Conservation (phyloP, 495 filamentous ascomycete species). For the Talaromyces adpressus region DNA sequence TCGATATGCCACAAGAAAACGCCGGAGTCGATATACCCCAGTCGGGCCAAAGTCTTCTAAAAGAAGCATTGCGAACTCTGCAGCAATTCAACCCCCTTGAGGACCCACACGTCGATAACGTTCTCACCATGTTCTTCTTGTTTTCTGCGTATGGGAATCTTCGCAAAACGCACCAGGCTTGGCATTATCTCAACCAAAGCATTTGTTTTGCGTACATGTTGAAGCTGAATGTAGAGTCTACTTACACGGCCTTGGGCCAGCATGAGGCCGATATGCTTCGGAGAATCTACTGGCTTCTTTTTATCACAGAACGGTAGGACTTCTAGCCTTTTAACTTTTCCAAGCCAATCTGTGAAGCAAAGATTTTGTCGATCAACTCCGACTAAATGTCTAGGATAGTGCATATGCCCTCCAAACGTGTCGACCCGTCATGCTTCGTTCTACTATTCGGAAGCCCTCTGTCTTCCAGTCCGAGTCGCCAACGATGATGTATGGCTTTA, state of each 20-base stretch:
- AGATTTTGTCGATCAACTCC: not conserved
- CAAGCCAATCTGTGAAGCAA: not conserved
- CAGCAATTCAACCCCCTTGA: conserved; percentile 3
- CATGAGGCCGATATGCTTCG: not conserved
- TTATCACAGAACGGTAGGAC: conserved; percentile 2
- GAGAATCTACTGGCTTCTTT: conserved; percentile 6
- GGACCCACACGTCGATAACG: not conserved
- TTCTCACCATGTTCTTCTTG: conserved; percentile 1
- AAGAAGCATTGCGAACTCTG: not conserved
- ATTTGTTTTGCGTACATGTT: conserved; percentile 1
- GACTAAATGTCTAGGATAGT: not conserved
- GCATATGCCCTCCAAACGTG: conserved; percentile 4
- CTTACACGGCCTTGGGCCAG: not conserved
- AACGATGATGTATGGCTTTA: conserved; percentile 4
- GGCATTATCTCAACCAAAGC: conserved; percentile 5
- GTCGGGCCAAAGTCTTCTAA: not conserved
- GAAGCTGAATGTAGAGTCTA: conserved; percentile 5
- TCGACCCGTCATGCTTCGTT: not conserved
- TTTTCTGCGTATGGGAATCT: conserved; percentile 6
- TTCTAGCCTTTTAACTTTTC: not conserved
- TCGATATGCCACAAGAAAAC: not conserved
- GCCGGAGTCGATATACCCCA: not conserved
- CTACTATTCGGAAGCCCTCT: not conserved
- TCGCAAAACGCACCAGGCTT: not conserved
- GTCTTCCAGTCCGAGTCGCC: conserved; percentile 2